Evolutionary conservation across 345 rosid genomes (phyloP), one percentile per base, ranked within the genome.

Genomic region (Arabis alpina): DNA sequence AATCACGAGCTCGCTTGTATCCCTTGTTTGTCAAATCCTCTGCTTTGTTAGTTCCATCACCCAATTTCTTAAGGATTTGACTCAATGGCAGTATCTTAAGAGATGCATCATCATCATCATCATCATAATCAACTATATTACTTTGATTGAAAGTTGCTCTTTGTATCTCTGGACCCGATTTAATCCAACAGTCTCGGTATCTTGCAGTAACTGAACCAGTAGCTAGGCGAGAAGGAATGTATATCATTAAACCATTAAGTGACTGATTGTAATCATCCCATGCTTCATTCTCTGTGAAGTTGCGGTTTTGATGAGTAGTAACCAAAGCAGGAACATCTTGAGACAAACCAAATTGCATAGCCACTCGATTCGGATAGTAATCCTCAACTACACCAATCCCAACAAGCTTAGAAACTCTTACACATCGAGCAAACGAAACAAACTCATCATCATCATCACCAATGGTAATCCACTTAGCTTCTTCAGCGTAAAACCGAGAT

Each of bases 311-410:
- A n/a, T 61, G 45, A 19, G 23, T 19, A 50, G 39, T 60, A 53
- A 62, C 58, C 5, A 13, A 42, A 39, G 53, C 68, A 2, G 84
- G 87, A 55, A 80, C 14, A 79, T 82, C 87, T 61, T 87, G 91
- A 74, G 81, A 82, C 45, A 87, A 5, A 11, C 89, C 90, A 10
- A 87, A 84, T 51, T 89, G 90, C 85, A 76, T 80, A 0, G 84
- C 81, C n/a, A 85, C 86, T 52, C 88, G 78, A 65, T 89, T 79
- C 0, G 87, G 92, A 6, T 70, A 72, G 54, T 84, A 89, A 64
- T 53, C 69, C 55, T 81, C 74, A 5, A 78, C 68, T 44, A 80
- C 75, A 8, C 59, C 77, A 3, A 65, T 16, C 54, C 89, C 89
- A 32, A 83, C 80, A 53, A 88, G 77, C 69, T 76, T 64, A 19